Percentiles rank a stretch among this genome's conserved stretches.
phyloP scores from a whole-genome alignment of 2,329 filamentous ascomycete genomes.

The Didymella keratinophila region DNA sequence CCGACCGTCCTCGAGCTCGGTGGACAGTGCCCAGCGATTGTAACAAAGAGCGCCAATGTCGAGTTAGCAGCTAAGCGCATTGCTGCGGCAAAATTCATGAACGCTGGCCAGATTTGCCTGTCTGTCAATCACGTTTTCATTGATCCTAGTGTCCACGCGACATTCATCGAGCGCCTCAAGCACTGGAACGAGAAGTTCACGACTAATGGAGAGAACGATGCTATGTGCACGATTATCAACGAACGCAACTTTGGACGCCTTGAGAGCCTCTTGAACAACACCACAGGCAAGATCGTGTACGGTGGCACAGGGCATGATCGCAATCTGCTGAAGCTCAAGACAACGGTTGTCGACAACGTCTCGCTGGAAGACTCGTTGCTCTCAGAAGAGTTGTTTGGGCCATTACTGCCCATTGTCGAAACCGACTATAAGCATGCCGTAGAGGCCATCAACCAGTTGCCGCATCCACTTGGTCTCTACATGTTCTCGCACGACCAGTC shows the following conservation, averaged over 20 bases:
- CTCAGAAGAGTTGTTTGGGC: constrained; percentile 5
- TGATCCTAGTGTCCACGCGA: not conserved
- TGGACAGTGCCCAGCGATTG: constrained; percentile 6
- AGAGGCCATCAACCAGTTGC: not conserved
- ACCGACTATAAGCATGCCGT: constrained; percentile 3
- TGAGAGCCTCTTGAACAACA: not conserved
- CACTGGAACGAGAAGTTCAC: constrained; percentile 3
- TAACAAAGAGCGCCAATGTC: constrained; percentile 4
- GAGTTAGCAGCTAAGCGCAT: constrained; percentile 9
- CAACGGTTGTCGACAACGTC: constrained; percentile 2
- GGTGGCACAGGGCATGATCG: constrained; percentile 6
- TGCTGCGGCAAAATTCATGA: constrained; percentile 7
- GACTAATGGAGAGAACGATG: not conserved
- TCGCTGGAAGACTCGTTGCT: not conserved
- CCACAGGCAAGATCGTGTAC: constrained; percentile 2
- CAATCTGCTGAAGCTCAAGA: constrained; percentile 7
- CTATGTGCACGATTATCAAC: constrained; percentile 10
- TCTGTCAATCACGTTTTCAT: constrained; percentile 10
- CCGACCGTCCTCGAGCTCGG: constrained; percentile 8
- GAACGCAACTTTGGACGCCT: constrained; percentile 8
- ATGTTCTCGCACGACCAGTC: constrained; percentile 7
- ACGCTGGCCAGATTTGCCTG: constrained; percentile 4
- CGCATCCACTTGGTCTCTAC: constrained; percentile 1
- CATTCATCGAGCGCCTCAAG: constrained; percentile 3
- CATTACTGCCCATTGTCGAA: constrained; percentile 1